A percentile compares a stretch with the other conserved stretches of the same genome.
Conservation (phyloP, 2,329 filamentous ascomycete species). For the Nemania serpens region DNA sequence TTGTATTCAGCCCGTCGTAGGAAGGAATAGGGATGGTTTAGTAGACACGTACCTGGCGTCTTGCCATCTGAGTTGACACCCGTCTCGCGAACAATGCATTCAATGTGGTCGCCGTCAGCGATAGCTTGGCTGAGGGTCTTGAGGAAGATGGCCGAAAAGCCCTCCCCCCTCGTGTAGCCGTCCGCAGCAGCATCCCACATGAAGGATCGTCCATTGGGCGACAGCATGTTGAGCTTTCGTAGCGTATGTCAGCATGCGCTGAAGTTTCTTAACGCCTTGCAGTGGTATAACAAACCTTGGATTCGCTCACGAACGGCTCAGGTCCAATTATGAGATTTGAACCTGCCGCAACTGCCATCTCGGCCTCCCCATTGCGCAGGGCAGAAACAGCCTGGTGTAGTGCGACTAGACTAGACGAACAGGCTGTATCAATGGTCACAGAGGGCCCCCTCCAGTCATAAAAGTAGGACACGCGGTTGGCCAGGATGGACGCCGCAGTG, state of each 20-base stretch:
- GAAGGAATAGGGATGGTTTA: not conserved
- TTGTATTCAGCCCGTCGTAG: not conserved
- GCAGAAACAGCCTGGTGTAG: constrained; percentile 16
- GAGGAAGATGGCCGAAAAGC: constrained; percentile 26
- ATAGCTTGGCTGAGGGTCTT: constrained; percentile 43
- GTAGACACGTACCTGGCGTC: constrained; percentile 25
- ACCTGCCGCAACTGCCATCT: constrained; percentile 4
- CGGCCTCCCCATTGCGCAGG: constrained; percentile 1
- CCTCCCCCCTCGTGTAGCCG: constrained; percentile 20
- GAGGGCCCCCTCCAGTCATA: constrained; percentile 20
- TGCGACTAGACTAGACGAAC: constrained; percentile 14
- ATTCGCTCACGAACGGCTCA: not conserved
- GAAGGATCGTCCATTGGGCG: constrained; percentile 3
- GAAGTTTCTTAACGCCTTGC: not conserved
- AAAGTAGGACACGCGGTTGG: constrained; percentile 10
- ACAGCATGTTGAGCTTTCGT: constrained; percentile 13
- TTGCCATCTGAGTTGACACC: constrained; percentile 30
- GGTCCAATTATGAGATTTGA: constrained; percentile 6
- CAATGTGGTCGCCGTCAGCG: constrained; percentile 30
- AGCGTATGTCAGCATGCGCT: not conserved
- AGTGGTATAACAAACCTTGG: not conserved
- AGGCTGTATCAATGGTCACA: constrained; percentile 15
- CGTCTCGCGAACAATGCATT: constrained; percentile 25
- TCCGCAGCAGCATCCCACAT: constrained; percentile 21
- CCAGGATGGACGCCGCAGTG: constrained; percentile 24